These are phyloP conservation scores for Globisporangium carolinianum DNA, from an alignment of 352 stramenopile genomes.

Conservation along the genomic window DNA sequence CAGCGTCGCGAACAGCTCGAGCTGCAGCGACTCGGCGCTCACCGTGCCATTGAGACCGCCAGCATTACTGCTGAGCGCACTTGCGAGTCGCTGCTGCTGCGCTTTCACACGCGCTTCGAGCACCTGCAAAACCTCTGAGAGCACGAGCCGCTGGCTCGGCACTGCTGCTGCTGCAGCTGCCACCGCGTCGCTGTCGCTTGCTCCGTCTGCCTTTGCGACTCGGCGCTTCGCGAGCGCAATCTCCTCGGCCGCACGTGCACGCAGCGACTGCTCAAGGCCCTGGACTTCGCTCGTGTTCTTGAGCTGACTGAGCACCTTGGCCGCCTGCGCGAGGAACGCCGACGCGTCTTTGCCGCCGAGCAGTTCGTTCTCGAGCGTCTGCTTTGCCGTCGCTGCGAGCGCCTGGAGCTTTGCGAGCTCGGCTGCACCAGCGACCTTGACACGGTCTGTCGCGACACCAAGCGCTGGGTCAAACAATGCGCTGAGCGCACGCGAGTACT, in stretches of 20 bases:
- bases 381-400: conserved; percentile 44
- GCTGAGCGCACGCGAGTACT: conserved; percentile 50
- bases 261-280: conserved; percentile 35
- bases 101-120: conserved; percentile 43
- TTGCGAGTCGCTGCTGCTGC: conserved; percentile 33
- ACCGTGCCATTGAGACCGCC: conserved; percentile 25
- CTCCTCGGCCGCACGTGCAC: conserved; percentile 34
- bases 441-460: conserved; percentile 39
- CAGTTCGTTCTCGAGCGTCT: conserved; percentile 53
- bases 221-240: conserved; percentile 24
- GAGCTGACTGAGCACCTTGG: conserved; percentile 46
- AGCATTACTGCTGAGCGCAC: too few species aligned
- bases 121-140: conserved; percentile 59
- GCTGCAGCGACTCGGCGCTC: conserved; percentile 32
- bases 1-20: conserved; percentile 37
- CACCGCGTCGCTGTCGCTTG: conserved; percentile 11
- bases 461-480: conserved; percentile 63
- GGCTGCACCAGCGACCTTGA: conserved; percentile 36
- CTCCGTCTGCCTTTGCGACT: too few species aligned
- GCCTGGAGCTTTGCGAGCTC: conserved; percentile 54
- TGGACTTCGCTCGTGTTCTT: conserved; percentile 58
- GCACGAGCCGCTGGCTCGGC: conserved; percentile 36
- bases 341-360: conserved; percentile 58
- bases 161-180: conserved; percentile 10
- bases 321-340: conserved; percentile 55